Evolutionary conservation across 2,329 filamentous ascomycete genomes (phyloP), one percentile per base, ranked within the genome.

Genomic region (Endocalyx cinctus): DNA sequence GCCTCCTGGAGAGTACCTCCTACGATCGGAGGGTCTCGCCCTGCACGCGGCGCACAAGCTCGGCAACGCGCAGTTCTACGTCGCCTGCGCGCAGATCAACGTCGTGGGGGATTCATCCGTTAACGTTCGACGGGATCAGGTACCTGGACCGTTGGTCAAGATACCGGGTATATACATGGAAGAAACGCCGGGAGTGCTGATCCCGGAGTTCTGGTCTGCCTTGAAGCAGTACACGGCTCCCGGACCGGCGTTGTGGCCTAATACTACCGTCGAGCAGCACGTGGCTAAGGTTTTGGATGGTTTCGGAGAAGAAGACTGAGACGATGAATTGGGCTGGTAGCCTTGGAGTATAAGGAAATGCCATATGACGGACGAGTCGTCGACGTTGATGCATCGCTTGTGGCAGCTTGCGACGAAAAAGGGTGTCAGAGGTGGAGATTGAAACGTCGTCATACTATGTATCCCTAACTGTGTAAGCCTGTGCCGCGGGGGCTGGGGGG

Each of bases 1-100:
- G 19, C 41, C 44, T 10, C 28, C 42, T n/a, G 47, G 46, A 10
- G 46, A 48, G 34, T 48, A 50, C 26, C 37, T 50, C 6, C 28
- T 50, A 10, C 42, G 47, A 6, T 42, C 44, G 8, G 46, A 49
- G 31, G 46, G 43, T 3, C 31, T 47, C 17, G 48, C 43, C 12
- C 30, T 49, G 18, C 48, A 51, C 15, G 46, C 48, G 4, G 48
- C 46, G 35, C 47, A 48, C n/a, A 45, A 48, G 34, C 32, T 34
- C 17, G 43, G 33, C 3, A 28, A 25, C 5, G 46, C 45, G 2
- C 41, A 51, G 18, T 46, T 51, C 28, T 47, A 50, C 37, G 38
- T 46, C 15, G 39, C 41, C 22, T 49, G 45, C 33, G 46, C 44
- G 25, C 42, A 42, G 36, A 38, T 45, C 29, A 36, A 26, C 19